Evolutionary conservation across 805 yeast genomes (phyloP).

Genomic region (Candida corydali): DNA sequence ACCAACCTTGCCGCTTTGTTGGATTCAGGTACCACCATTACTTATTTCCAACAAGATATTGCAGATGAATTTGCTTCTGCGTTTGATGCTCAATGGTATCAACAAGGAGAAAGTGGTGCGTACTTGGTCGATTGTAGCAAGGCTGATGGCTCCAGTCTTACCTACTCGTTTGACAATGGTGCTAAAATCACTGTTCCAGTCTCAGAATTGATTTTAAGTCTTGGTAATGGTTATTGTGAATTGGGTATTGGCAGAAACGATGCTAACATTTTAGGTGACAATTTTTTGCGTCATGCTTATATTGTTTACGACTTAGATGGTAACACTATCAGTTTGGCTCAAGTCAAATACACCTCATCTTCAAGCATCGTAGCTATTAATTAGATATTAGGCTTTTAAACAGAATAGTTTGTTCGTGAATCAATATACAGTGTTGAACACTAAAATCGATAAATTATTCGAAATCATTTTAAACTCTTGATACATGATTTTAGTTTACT

Average conservation of each 20-base stretch:
- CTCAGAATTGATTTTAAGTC: conserved; percentile 15
- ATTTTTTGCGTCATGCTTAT: conserved; percentile 59
- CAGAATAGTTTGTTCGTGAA: no score
- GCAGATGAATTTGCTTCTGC: conserved; percentile 1
- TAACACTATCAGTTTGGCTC: conserved; percentile 50
- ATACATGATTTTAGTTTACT: no score
- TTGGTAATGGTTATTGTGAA: conserved; percentile 16
- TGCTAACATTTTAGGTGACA: conserved; percentile 49
- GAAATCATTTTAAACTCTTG: no score
- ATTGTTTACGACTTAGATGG: conserved; percentile 62
- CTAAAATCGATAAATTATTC: no score
- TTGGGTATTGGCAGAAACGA: conserved; percentile 19
- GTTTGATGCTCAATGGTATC: not conserved
- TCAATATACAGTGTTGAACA: not conserved
- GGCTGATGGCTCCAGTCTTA: not conserved
- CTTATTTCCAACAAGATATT: conserved; percentile 36
- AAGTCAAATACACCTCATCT: conserved; percentile 17
- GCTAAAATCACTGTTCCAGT: conserved; percentile 44
- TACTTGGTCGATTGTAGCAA: conserved; percentile 6
- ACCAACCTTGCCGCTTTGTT: conserved; percentile 22
- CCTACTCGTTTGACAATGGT: conserved; percentile 5
- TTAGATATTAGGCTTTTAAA: no score
- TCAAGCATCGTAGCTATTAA: not conserved
- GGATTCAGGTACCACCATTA: conserved; percentile 33
- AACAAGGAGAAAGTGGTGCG: not conserved